Conservation (phyloP, 495 filamentous ascomycete species). For the Diplogelasinospora grovesii region DNA sequence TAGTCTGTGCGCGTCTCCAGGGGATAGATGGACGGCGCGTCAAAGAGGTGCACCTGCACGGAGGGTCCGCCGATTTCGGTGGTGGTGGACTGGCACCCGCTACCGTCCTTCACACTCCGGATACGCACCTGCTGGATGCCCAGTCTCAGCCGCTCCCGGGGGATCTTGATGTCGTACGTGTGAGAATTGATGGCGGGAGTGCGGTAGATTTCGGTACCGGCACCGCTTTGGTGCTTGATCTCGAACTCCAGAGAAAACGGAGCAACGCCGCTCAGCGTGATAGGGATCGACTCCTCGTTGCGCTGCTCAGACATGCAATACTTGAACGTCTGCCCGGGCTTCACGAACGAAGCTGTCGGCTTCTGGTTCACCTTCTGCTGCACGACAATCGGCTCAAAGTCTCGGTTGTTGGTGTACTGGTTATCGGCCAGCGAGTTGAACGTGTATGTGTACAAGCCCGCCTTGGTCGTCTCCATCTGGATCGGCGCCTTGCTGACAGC, state of each 20-base stretch:
- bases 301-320: slow-evolving; percentile 82
- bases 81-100: slow-evolving; percentile 64
- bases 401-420: slow-evolving; percentile 71
- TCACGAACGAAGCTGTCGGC: slow-evolving; percentile 71
- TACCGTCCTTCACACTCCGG: slow-evolving; percentile 77
- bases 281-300: slow-evolving; percentile 77
- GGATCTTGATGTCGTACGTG: slow-evolving; percentile 72
- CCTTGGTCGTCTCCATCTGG: slow-evolving; percentile 72
- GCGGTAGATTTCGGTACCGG: slow-evolving; percentile 70
- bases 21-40: slow-evolving; percentile 80
- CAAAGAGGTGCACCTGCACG: slow-evolving; percentile 81
- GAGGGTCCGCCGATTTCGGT: slow-evolving; percentile 55
- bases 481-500: slow-evolving; percentile 66
- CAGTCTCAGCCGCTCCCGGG: slow-evolving; percentile 69
- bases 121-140: slow-evolving; percentile 82
- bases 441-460: slow-evolving; percentile 78
- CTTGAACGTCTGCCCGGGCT: slow-evolving; percentile 89
- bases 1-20: slow-evolving; percentile 84
- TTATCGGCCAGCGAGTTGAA: slow-evolving; percentile 74
- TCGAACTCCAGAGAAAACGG: slow-evolving; percentile 87
- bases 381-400: slow-evolving; percentile 58
- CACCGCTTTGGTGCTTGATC: slow-evolving; percentile 80
- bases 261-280: slow-evolving; percentile 71
- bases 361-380: slow-evolving; percentile 76
- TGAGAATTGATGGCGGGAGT: slow-evolving; percentile 69